Evolutionary conservation across 176 grass and related monocot species (phyloP).

Genomic region (Hyparrhenia diplandra): DNA sequence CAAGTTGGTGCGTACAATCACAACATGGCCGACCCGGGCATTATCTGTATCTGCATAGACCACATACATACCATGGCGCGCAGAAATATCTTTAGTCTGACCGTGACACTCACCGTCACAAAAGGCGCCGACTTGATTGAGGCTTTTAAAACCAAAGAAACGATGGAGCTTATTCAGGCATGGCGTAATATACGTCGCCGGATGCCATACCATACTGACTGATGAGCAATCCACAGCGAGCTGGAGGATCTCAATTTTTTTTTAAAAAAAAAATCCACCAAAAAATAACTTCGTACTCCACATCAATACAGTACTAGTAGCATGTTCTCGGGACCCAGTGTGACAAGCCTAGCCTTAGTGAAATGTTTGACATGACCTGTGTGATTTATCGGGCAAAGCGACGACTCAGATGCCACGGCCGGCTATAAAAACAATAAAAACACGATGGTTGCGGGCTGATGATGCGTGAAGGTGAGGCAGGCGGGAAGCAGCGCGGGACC

Average conservation of each 20-base stretch:
- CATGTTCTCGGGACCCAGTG: background rate
- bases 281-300: too few relatives aligned
- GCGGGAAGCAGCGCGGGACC: too few relatives aligned
- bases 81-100: constrained; percentile 6
- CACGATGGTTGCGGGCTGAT: background rate
- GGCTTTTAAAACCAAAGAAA: background rate
- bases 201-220: constrained; percentile 1
- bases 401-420: constrained; percentile 22
- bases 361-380: constrained; percentile 1
- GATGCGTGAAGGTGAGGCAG: constrained; percentile 12
- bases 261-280: too few relatives aligned
- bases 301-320: background rate
- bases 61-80: too few relatives aligned
- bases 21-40: background rate
- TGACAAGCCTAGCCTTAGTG: background rate
- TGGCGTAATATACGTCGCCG: background rate
- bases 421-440: background rate
- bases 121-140: constrained; percentile 26
- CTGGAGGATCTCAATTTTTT: background rate
- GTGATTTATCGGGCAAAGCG: background rate
- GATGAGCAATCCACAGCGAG: background rate
- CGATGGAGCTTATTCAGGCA: background rate
- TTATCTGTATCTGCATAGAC: constrained; percentile 9
- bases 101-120: background rate
- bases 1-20: background rate